Percentiles rank a stretch among this genome's conserved stretches.
Evolutionary conservation across 805 yeast species (phyloP).

Genomic region (Starmerella gropengiesseri): DNA sequence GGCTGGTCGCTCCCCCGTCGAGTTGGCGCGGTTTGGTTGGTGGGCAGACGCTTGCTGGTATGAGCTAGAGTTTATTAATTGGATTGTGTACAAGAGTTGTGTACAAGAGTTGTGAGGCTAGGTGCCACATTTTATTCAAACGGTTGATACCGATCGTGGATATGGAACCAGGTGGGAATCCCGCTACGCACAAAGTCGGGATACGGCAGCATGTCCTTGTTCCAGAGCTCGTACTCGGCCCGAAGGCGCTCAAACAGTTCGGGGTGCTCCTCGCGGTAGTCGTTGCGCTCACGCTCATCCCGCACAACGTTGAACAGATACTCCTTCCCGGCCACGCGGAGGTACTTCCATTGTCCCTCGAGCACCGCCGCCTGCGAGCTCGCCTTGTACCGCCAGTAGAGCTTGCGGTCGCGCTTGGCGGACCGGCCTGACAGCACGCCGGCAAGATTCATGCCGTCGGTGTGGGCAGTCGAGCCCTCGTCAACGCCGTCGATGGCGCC

Average conservation of each 20-base stretch:
- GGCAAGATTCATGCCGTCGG: slow-evolving; percentile 35
- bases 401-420: slow-evolving; percentile 13
- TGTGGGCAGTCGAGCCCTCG: slow-evolving; percentile 36
- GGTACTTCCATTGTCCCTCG: slow-evolving; percentile 21
- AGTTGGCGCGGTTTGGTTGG: too few relatives aligned
- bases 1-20: too few relatives aligned
- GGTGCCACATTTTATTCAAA: not conserved
- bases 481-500: slow-evolving; percentile 32
- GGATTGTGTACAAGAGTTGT: too few relatives aligned
- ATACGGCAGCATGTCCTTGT: slow-evolving; percentile 16
- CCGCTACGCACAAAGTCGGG: not conserved
- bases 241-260: slow-evolving; percentile 35
- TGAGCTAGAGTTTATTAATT: too few relatives aligned
- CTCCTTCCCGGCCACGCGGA: slow-evolving; percentile 19
- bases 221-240: slow-evolving; percentile 39
- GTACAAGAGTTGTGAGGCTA: not conserved
- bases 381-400: slow-evolving; percentile 23
- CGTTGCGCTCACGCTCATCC: slow-evolving; percentile 45
- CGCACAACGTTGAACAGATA: slow-evolving; percentile 26
- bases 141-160: slow-evolving; percentile 4
- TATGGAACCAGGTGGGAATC: slow-evolving; percentile 1
- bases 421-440: slow-evolving; percentile 31
- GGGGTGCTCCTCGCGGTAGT: slow-evolving; percentile 33
- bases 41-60: too few relatives aligned
- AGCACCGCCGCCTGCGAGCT: slow-evolving; percentile 20